Percentiles rank a stretch among this genome's conserved stretches.
Conservation (phyloP, 139 green algal species). For the Volvox africanus region DNA sequence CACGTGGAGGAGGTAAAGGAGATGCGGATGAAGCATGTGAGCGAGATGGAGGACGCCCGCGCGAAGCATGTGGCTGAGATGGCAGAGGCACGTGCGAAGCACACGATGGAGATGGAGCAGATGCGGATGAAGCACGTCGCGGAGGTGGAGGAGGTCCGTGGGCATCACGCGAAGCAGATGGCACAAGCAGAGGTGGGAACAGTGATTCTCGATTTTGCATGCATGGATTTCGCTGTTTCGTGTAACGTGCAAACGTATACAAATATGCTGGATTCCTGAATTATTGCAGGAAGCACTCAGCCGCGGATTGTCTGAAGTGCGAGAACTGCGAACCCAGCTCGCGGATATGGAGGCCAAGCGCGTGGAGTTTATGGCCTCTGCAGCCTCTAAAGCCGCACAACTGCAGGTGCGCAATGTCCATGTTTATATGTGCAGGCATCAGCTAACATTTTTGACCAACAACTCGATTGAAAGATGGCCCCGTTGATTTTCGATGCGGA, state of each 20-base stretch:
- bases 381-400: neutral
- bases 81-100: neutral
- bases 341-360: neutral
- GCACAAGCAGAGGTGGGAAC: conserved; percentile 5
- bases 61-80: neutral
- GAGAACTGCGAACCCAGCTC: neutral
- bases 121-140: neutral
- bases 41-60: neutral
- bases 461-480: too few relatives aligned
- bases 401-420: neutral
- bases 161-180: neutral
- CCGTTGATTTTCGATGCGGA: neutral
- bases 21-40: neutral
- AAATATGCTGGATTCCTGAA: too few relatives aligned
- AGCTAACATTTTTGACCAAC: neutral
- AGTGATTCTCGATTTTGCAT: neutral
- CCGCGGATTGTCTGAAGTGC: neutral
- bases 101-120: neutral
- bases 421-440: neutral
- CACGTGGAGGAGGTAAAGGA: neutral
- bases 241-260: neutral
- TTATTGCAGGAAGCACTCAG: neutral
- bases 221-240: neutral
- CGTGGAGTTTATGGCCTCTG: neutral
- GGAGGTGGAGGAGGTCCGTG: neutral